Evolutionary conservation across 768 basidiomycete genomes (phyloP).

Genomic region (Guyanaporus albipodus): DNA sequence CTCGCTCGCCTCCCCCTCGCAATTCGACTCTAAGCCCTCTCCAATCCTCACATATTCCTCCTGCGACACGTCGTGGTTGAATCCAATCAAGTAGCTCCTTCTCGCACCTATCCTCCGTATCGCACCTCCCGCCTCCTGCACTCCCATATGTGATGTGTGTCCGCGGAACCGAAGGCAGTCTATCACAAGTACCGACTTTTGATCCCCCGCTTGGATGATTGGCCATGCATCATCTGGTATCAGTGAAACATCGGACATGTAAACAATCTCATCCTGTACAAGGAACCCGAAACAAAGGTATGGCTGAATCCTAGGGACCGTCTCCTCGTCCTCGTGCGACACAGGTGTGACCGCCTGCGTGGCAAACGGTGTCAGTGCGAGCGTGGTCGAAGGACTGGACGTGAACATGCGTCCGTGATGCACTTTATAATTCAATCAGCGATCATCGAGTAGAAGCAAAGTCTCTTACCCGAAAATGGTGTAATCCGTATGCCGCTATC

Average conservation of each 20-base stretch:
- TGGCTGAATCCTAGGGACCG: constrained; percentile 38
- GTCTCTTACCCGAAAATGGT: constrained; percentile 57
- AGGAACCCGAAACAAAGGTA: constrained; percentile 69
- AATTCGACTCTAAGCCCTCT: constrained; percentile 46
- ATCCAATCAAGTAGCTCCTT: constrained; percentile 71
- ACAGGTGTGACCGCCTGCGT: constrained; percentile 37
- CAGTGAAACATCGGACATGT: constrained; percentile 79
- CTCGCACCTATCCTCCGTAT: constrained; percentile 55
- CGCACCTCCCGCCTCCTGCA: constrained; percentile 55
- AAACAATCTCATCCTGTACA: constrained; percentile 61
- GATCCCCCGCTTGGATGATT: constrained; percentile 33
- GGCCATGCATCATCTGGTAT: constrained; percentile 75
- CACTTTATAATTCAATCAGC: constrained; percentile 38
- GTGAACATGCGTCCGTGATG: constrained; percentile 72
- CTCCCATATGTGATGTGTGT: constrained; percentile 78
- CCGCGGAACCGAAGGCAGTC: constrained; percentile 67
- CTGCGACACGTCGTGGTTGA: constrained; percentile 73
- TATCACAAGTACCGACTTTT: constrained; percentile 57
- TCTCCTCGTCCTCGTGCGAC: constrained; percentile 12
- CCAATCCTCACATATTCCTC: constrained; percentile 71
- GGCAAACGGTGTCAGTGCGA: constrained; percentile 38
- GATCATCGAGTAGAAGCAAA: not conserved
- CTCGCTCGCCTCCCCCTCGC: constrained; percentile 26
- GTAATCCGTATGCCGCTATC: constrained; percentile 59
- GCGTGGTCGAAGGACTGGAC: constrained; percentile 34